Evolutionary conservation across 2,329 filamentous ascomycete species (phyloP), one percentile per base, ranked within the genome.

Genomic region (Colletotrichum aenigma): DNA sequence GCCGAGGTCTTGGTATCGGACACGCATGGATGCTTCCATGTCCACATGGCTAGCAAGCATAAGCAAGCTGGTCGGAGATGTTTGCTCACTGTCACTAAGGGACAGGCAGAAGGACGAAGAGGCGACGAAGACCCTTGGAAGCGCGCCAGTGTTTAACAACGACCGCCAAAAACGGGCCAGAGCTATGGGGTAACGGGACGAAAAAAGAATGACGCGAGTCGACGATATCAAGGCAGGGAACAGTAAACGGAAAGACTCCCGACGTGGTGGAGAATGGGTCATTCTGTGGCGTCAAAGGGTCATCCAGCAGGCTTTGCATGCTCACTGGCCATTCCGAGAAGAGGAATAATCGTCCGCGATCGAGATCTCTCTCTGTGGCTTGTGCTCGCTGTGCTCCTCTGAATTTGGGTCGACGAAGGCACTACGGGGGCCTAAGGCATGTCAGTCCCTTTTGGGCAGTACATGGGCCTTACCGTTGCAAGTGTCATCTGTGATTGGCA

Each of bases 291-390:
- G 73, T 60, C 43, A 28, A 73, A 73, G 64, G 56, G 65, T 74
- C 43, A 16, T 68, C 24, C 58, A 60, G 65, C 70, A 26, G 34
- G 58, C 64, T 60, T 68, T 67, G 32, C 38, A 62, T 68, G 70
- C 43, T 67, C 48, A 74, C 64, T 36, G 65, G 28, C 58, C 65
- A 76, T 30, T 32, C 74, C 65, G 70, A 76, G 48, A 73, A 74
- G 26, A 62, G 74, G 16, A 76, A 65, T 16, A 65, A 74, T 76
- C 65, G 65, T 13, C 64, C 56, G 12, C 43, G 70, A 76, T 76
- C 74, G 74, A 76, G 74, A 76, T 76, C 74, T 64, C 58, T 64
- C 15, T 32, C 52, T 67, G 69, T 75, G 73, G 69, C 73, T 75
- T 61, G 68, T 71, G 68, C 58, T 62, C 28, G 28, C 26, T 58